Base-by-base conservation (phyloP, 164 flowering plant species). In the Umbilicus rupestris region DNA sequence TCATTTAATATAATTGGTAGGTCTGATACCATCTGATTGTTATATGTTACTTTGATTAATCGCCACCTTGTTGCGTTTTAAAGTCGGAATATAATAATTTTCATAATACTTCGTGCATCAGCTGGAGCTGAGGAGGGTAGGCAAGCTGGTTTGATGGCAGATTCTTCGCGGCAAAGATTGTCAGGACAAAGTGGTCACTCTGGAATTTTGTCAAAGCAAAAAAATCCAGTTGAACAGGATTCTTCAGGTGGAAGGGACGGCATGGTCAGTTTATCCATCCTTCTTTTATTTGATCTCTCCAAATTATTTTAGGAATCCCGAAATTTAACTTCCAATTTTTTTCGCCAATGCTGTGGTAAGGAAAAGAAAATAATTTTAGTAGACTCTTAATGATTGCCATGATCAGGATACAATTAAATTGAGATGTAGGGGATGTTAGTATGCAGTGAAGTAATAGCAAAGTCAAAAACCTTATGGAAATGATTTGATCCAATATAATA, bases 61-160 rank as follows among this genome's bases (percentile, higher is more conserved):
- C 37, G 37, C 7, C 37, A 5, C 37, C 37, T 3, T 14, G 49
- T 45, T 45, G 5, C 20, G 16, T 45, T 42, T 45, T 45, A 17
- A 45, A 1, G n/a, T 15, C 3, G 16, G 16, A 45, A 16, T 16
- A 2, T 45, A 35, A 35, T 7, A 35, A 50, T 35, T 35, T 35
- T 3, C 7, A 35, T 35, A 35, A 35, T 35, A 0, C 4, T 35
- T 35, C 37, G 7, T 35, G 37, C 37, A 1, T 45, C n/a, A 17
- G 47, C 75, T 83, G 89, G 82, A 47, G 85, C 79, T 57, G 91
- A 84, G 65, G 96, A 88, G 24, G 81, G 82, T 44, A 82, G 85
- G 35, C 72, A 69, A 39, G 67, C 75, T 65, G 90, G 82, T 30
- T 71, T 85, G 74, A 66, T 83, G 65, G 66, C 85, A n/a, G 93